phyloP scores from a whole-genome alignment of 2,329 filamentous ascomycete species.

The Apiospora phragmitis region DNA sequence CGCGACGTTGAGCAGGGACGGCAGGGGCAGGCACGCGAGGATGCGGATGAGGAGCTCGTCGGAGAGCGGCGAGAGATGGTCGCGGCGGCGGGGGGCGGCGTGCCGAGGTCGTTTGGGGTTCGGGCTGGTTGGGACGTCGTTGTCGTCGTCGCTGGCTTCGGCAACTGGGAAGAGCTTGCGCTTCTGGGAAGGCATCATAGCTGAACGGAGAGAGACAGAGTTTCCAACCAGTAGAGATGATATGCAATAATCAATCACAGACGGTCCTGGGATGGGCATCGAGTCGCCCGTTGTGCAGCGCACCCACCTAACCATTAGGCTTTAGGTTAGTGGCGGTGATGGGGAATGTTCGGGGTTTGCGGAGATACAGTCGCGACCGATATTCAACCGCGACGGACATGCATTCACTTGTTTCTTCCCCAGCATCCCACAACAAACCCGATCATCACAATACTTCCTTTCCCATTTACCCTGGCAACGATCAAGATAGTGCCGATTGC shows the following conservation, averaged over 20 bases:
- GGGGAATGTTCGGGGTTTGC: not conserved
- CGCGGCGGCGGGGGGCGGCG: slow-evolving; percentile 32
- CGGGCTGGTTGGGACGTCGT: slow-evolving; percentile 16
- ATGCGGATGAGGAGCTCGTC: slow-evolving; percentile 88
- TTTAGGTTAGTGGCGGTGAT: not conserved
- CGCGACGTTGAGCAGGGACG: slow-evolving; percentile 62
- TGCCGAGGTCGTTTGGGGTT: slow-evolving; percentile 44
- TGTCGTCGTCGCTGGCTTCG: slow-evolving; percentile 12
- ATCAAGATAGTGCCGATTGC: not conserved
- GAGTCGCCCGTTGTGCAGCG: not conserved
- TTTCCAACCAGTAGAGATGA: not conserved
- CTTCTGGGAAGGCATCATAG: not conserved
- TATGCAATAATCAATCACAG: not conserved
- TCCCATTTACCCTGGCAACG: not conserved
- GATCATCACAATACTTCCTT: not conserved
- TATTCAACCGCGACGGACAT: not conserved
- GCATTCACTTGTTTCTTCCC: not conserved
- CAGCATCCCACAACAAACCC: not conserved
- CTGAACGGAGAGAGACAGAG: not conserved
- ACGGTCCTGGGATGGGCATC: not conserved
- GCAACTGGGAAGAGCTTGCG: not conserved
- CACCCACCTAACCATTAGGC: not conserved
- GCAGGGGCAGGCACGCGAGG: slow-evolving; percentile 71
- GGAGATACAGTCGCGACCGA: not conserved
- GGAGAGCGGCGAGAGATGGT: slow-evolving; percentile 73